These are phyloP conservation scores for Fusarium azukiicola DNA, from an alignment of 2,329 filamentous ascomycete genomes.

Conservation along the genomic window DNA sequence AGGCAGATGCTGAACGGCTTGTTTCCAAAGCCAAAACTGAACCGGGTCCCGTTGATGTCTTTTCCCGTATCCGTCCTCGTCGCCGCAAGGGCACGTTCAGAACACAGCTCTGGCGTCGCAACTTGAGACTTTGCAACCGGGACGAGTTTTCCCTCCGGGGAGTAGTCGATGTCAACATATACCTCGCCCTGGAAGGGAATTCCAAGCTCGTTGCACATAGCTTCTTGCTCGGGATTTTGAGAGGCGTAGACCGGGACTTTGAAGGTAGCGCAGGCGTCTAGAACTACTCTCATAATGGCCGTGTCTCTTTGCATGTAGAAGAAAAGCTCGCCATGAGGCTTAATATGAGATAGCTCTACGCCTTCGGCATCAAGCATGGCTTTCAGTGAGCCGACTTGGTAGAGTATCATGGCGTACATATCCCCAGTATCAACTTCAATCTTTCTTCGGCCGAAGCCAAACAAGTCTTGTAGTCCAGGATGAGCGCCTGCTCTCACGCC, in stretches of 20 bases:
- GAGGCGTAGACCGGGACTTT: slow-evolving; percentile 56
- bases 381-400: slow-evolving; percentile 82
- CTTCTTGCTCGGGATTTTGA: slow-evolving; percentile 10
- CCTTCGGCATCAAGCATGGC: slow-evolving; percentile 78
- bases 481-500: slow-evolving; percentile 80
- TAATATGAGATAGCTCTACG: slow-evolving; percentile 79
- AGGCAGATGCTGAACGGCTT: slow-evolving; percentile 3
- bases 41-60: slow-evolving; percentile 1
- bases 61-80: not conserved
- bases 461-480: slow-evolving; percentile 82
- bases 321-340: slow-evolving; percentile 81
- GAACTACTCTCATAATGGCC: slow-evolving; percentile 53
- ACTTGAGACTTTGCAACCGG: not conserved
- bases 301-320: slow-evolving; percentile 57
- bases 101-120: slow-evolving; percentile 11
- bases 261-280: slow-evolving; percentile 53
- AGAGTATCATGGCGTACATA: slow-evolving; percentile 77
- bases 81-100: not conserved
- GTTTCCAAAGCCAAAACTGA: slow-evolving; percentile 6
- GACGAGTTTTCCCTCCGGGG: not conserved
- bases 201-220: slow-evolving; percentile 9
- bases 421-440: slow-evolving; percentile 80
- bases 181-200: slow-evolving; percentile 10
- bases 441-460: slow-evolving; percentile 82
- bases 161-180: slow-evolving; percentile 13